phyloP scores from a whole-genome alignment of 495 filamentous ascomycete species.

The Annulohypoxylon maeteangense region DNA sequence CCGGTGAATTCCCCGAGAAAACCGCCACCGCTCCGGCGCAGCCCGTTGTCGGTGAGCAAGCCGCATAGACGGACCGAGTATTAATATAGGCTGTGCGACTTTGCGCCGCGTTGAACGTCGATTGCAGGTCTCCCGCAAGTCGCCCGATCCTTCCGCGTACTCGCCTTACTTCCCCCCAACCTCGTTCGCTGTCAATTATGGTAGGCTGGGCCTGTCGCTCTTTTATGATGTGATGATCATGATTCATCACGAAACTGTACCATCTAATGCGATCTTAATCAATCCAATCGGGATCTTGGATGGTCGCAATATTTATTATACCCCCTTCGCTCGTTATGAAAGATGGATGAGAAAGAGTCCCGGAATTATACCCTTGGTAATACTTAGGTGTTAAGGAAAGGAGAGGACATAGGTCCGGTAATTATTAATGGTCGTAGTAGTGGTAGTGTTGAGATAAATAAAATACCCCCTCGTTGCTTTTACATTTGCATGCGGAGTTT shows the following conservation, averaged over 20 bases:
- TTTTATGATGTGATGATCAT: conserved; percentile 30
- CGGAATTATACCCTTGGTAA: conserved; percentile 33
- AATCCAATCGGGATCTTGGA: conserved; percentile 9
- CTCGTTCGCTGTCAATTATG: conserved; percentile 21
- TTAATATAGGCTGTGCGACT: not conserved
- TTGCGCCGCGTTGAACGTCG: conserved; percentile 27
- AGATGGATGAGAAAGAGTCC: conserved; percentile 2
- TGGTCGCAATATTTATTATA: conserved; percentile 30
- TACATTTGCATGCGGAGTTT: not conserved
- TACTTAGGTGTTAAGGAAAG: conserved; percentile 8
- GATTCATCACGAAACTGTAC: conserved; percentile 10
- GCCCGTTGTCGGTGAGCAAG: conserved; percentile 41
- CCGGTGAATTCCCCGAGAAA: conserved; percentile 60
- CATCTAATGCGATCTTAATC: conserved; percentile 18
- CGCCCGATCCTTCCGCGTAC: not conserved
- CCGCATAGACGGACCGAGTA: conserved; percentile 33
- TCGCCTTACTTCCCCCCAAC: not conserved
- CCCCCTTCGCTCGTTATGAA: conserved; percentile 38
- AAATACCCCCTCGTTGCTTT: conserved; percentile 31
- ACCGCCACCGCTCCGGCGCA: conserved; percentile 40
- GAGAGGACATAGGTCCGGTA: conserved; percentile 13
- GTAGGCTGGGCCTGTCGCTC: conserved; percentile 42
- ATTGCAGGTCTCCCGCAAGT: conserved; percentile 21
- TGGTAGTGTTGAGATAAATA: conserved; percentile 14
- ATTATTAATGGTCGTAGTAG: conserved; percentile 31